Evolutionary conservation across 257 asterid species (phyloP), one percentile per base, ranked within the genome.

Genomic region (Penstemon barbatus): DNA sequence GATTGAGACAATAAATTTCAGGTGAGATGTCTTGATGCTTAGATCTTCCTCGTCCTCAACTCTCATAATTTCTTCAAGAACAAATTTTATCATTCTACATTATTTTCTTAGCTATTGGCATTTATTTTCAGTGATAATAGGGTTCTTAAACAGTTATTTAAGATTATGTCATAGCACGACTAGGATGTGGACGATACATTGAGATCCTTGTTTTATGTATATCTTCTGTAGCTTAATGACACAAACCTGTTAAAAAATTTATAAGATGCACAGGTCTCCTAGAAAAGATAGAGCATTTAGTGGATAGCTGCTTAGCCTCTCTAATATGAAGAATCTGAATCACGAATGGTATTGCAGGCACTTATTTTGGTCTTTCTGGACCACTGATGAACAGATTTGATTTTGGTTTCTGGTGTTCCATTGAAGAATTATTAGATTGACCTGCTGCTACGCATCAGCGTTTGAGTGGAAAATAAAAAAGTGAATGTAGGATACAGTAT

Each of bases 271-370:
- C 54, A 11, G 54, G 70, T 69, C 36, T 25, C 75, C 71, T 72
- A 77, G 73, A 61, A 57, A 39, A 63, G 74, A 18, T 65, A 63
- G 83, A 78, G 80, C 12, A 57, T 73, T 56, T 74, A 72, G 81
- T 71, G 75, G 58, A 38, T 83, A 82, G 87, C 63, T 76, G 70
- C 75, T 71, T 79, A 73, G 81, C 73, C 74, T 79, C 79, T 76
- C 82, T 81, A 61, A 82, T 74, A 48, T 78, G 39, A 66, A 78
- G 73, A 74, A 70, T 87, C 86, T 87, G 78, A 84, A 84, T 76
- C 57, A 65, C 61, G 67, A 71, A 83, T 83, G 84, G 70, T 80
- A 77, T 88, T 88, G 95, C 92, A 88, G 95, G 95, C 80, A 80
- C 88, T 58, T 50, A 0, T 74, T 60, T 68, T 74, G 77, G 48